Evolutionary conservation across 2,329 filamentous ascomycete genomes (phyloP), one percentile per base, ranked within the genome.

Genomic region (Cercospora sesami): DNA sequence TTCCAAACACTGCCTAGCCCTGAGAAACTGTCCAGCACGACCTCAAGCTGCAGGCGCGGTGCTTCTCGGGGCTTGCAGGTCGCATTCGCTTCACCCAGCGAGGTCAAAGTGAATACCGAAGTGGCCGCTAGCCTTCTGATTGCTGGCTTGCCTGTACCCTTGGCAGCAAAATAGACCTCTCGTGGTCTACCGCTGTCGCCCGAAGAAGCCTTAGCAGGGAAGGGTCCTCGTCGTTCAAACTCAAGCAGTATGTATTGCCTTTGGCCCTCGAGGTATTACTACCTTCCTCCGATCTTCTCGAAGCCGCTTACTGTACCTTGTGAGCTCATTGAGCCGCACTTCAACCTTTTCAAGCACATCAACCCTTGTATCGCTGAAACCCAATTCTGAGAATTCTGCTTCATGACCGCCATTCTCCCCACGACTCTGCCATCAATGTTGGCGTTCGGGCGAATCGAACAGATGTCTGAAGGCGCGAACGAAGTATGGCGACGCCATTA

Each of bases 351-450:
- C 61, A 55, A 69, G 57, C 62, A 60, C 64, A 65, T 61, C 39
- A 26, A 67, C 53, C 69, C 69, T 69, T 71, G 68, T 58, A 39
- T 59, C 61, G 58, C 62, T 58, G 63, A 64, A 70, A 72, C 65
- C 67, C 71, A 73, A 70, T 68, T 61, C 55, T 64, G 67, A 71
- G 64, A 69, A 72, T 68, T 69, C 69, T 69, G 70, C 70, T 73
- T 70, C 67, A 74, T 73, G 71, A 71, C 70, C 58, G 71, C 69
- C 66, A 60, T 71, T 33, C 64, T 70, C 55, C 59, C 59, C 58
- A 36, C 67, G 33, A 65, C 63, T 64, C 55, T 69, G 60, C 67
- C 69, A 51, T 69, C 66, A 23, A 66, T 68, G 39, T 51, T 66
- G 69, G 59, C 65, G 58, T 67, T 62, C 26, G 63, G 68, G 10